These are phyloP conservation scores for Lotus japonicus DNA, from an alignment of 306 rosid genomes.

Conservation along the genomic window DNA sequence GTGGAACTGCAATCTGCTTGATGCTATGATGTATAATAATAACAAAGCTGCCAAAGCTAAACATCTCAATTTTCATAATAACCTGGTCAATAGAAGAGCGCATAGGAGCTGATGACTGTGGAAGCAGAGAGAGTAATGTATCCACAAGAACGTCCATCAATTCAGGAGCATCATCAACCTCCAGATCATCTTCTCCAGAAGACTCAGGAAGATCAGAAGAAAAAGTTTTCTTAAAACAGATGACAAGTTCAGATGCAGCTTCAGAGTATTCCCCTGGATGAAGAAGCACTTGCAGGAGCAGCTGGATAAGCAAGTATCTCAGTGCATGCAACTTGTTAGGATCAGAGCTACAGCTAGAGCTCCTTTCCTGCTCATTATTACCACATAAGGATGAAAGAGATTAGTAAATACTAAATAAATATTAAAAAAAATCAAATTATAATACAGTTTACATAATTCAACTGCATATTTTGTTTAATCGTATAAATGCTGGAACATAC, in stretches of 20 bases:
- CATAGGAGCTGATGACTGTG: slow-evolving; percentile 82
- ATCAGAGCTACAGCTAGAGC: slow-evolving; percentile 35
- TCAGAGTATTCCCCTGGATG: slow-evolving; percentile 72
- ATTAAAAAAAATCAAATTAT: neutral
- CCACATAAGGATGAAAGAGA: neutral
- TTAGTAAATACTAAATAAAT: neutral
- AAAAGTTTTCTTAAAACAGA: slow-evolving; percentile 77
- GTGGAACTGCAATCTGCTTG: neutral
- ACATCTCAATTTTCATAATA: neutral
- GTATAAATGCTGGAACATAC: neutral
- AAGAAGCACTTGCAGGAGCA: slow-evolving; percentile 84
- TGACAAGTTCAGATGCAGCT: slow-evolving; percentile 78
- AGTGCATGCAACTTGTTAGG: slow-evolving; percentile 64
- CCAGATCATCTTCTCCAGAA: slow-evolving; percentile 55
- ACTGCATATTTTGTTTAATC: neutral
- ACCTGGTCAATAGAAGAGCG: slow-evolving; percentile 96
- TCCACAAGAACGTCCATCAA: slow-evolving; percentile 92
- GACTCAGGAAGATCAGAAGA: slow-evolving; percentile 55
- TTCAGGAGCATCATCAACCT: slow-evolving; percentile 56
- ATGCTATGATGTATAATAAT: too few relatives aligned
- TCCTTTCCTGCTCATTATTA: slow-evolving; percentile 62
- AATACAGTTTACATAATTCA: neutral
- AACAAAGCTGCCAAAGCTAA: slow-evolving; percentile 10
- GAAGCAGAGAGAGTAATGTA: slow-evolving; percentile 87
- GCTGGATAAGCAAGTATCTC: slow-evolving; percentile 82